Percentiles rank a stretch among this genome's conserved stretches.
These are phyloP conservation scores for Pleurotus tuber-regium DNA, from an alignment of 768 basidiomycete species.

Conservation along the genomic window DNA sequence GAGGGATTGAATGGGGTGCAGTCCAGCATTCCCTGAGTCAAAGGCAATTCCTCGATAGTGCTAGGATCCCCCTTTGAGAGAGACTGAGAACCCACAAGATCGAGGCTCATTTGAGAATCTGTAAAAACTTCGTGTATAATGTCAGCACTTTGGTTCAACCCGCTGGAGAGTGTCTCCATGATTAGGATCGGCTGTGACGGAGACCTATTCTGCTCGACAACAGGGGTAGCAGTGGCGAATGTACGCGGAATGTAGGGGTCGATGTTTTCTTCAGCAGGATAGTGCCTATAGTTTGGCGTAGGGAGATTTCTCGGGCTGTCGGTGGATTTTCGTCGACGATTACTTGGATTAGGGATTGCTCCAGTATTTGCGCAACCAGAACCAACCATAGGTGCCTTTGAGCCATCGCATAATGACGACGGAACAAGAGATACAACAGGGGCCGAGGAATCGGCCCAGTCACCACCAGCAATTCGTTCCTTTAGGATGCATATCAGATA, in stretches of 20 bases:
- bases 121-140: not conserved
- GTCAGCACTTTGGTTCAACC: not conserved
- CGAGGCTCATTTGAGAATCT: no score
- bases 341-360: no score
- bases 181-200: not conserved
- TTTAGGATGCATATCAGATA: no score
- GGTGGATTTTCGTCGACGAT: not conserved
- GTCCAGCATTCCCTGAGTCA: not conserved
- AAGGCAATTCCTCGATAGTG: no score
- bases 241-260: not conserved
- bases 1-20: slow-evolving; percentile 36
- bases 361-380: no score
- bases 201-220: not conserved
- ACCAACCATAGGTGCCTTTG: no score
- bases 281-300: slow-evolving; percentile 1
- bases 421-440: no score
- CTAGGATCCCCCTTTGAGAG: no score
- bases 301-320: not conserved
- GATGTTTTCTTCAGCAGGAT: not conserved
- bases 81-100: no score
- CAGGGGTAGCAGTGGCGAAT: not conserved
- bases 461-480: no score
- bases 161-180: slow-evolving; percentile 3
- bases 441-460: no score
- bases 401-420: no score